Conservation (phyloP, 1,139 yeast genomes). For the Blastobotrys aristatus region DNA sequence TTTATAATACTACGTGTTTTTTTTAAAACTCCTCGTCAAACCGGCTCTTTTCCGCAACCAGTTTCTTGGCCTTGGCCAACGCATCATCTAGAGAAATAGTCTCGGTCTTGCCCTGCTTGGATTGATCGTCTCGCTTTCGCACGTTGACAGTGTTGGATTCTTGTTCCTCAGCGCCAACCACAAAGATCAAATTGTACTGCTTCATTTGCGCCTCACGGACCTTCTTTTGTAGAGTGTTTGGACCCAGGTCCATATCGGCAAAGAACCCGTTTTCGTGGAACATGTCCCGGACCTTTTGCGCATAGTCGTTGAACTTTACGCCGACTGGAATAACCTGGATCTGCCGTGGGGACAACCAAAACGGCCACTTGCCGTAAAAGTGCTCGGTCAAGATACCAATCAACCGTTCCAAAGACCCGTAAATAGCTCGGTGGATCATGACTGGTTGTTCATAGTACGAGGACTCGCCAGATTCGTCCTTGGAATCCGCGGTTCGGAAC, state of each 20-base stretch:
- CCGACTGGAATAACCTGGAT: slow-evolving; percentile 93
- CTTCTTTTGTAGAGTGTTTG: slow-evolving; percentile 95
- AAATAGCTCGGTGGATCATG: slow-evolving; percentile 97
- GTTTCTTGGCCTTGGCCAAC: slow-evolving; percentile 53
- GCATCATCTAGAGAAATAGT: slow-evolving; percentile 68
- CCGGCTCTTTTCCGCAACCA: slow-evolving; percentile 19
- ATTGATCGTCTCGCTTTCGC: slow-evolving; percentile 87
- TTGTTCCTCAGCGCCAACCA: slow-evolving; percentile 94
- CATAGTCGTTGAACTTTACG: slow-evolving; percentile 84
- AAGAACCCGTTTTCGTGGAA: slow-evolving; percentile 70
- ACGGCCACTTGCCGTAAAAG: slow-evolving; percentile 97
- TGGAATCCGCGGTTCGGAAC: slow-evolving; percentile 62
- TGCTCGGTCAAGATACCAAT: slow-evolving; percentile 96
- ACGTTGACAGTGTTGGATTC: slow-evolving; percentile 73
- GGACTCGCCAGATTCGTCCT: slow-evolving; percentile 21
- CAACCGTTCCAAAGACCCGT: slow-evolving; percentile 98
- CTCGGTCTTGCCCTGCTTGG: slow-evolving; percentile 84
- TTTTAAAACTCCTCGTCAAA: slow-evolving; percentile 23
- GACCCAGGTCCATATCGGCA: slow-evolving; percentile 88
- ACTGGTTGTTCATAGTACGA: slow-evolving; percentile 58
- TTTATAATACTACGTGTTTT: background rate
- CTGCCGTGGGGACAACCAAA: slow-evolving; percentile 98
- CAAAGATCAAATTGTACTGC: slow-evolving; percentile 89
- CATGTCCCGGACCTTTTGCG: slow-evolving; percentile 65
- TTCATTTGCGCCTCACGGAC: slow-evolving; percentile 90